These are phyloP conservation scores for Xylariaceae sp. DNA, from an alignment of 2,329 filamentous ascomycete species.

Conservation along the genomic window DNA sequence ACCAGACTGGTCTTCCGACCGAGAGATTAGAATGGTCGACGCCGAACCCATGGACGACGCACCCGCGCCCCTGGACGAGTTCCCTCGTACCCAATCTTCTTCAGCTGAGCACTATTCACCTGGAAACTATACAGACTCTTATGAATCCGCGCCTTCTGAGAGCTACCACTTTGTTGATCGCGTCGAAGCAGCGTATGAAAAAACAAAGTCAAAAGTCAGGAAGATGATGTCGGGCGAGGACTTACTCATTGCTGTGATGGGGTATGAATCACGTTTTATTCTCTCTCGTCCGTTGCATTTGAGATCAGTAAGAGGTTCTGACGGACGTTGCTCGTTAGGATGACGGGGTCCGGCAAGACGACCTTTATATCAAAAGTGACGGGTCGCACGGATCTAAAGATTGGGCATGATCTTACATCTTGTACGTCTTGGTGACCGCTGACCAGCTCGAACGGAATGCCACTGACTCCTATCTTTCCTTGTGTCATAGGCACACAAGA, in stretches of 20 bases:
- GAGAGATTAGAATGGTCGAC: constrained; percentile 18
- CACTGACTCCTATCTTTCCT: not conserved
- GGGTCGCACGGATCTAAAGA: constrained; percentile 29
- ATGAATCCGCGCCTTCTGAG: not conserved
- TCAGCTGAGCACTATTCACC: constrained; percentile 11
- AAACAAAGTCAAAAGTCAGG: constrained; percentile 17
- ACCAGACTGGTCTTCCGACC: constrained; percentile 13
- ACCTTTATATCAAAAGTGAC: constrained; percentile 36
- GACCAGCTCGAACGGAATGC: not conserved
- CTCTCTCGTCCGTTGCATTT: not conserved
- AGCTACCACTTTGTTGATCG: not conserved
- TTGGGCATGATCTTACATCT: constrained; percentile 33
- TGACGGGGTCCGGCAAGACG: constrained; percentile 37
- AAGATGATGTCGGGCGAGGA: constrained; percentile 14
- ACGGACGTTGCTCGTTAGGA: constrained; percentile 18
- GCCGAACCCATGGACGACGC: constrained; percentile 13
- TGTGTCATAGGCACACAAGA: constrained; percentile 28
- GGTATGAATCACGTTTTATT: constrained; percentile 10
- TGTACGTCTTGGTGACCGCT: constrained; percentile 21
- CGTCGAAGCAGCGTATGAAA: constrained; percentile 4
- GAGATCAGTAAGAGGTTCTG: not conserved
- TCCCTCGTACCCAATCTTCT: not conserved
- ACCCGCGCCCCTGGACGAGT: too few species aligned
- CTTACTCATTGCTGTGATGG: constrained; percentile 23
- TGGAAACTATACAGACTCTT: constrained; percentile 2